Evolutionary conservation across 2,329 filamentous ascomycete genomes (phyloP).

Genomic region (Microsporum ferrugineum): DNA sequence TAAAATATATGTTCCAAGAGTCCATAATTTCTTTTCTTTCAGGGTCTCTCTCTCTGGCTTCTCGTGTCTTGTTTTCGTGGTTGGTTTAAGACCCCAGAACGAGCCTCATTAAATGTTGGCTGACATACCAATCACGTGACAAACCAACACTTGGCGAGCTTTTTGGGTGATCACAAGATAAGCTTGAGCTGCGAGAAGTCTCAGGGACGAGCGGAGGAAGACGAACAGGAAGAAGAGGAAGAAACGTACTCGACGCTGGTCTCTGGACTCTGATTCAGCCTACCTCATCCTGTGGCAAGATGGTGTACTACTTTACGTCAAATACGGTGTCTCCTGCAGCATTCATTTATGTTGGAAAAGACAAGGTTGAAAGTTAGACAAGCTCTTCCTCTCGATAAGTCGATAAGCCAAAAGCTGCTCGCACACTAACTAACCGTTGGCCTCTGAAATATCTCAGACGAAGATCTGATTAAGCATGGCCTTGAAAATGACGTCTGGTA

Average conservation of each 20-base stretch:
- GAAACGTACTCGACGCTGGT: neutral
- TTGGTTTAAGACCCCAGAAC: neutral
- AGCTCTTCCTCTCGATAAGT: slow-evolving; percentile 5
- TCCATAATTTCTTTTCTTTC: neutral
- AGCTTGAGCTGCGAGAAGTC: neutral
- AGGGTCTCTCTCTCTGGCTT: neutral
- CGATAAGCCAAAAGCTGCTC: neutral
- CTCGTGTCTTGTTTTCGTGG: neutral
- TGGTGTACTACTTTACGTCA: slow-evolving; percentile 97
- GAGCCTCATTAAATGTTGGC: neutral
- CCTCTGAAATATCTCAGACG: slow-evolving; percentile 49
- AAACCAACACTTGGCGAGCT: neutral
- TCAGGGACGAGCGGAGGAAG: neutral
- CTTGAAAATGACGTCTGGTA: slow-evolving; percentile 95
- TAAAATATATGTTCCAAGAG: neutral
- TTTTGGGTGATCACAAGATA: neutral
- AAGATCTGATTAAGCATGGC: slow-evolving; percentile 88
- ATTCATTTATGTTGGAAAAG: slow-evolving; percentile 92
- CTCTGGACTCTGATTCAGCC: neutral
- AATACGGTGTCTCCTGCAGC: slow-evolving; percentile 69
- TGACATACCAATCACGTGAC: neutral
- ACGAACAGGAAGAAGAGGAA: neutral
- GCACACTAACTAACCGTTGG: slow-evolving; percentile 2
- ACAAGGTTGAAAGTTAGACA: slow-evolving; percentile 89
- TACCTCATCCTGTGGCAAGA: slow-evolving; percentile 25